Evolutionary conservation across 495 filamentous ascomycete genomes (phyloP), one percentile per base, ranked within the genome.

Genomic region (Talaromyces ruber): DNA sequence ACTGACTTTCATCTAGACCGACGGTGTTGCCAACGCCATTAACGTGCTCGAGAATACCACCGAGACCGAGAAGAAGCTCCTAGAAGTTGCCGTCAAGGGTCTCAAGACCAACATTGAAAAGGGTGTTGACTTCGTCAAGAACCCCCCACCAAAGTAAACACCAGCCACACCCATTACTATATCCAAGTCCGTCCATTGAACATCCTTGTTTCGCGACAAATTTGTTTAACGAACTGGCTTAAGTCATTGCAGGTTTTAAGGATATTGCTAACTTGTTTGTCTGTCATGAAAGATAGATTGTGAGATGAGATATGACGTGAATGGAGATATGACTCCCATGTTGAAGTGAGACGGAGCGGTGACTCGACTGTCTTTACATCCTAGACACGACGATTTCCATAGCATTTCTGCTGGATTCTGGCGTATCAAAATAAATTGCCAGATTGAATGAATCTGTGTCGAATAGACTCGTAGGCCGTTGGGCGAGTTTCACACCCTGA

Each of bases 91-190:
- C 71, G 80, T 88, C 67, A 76, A 79, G 64, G 94, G 85, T 59
- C 82, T 98, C 30, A 89, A 91, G 83, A 87, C 83, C 79, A 98
- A 97, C 77, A 96, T 98, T 70, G 76, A 84, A 67, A 97, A 97
- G 84, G 94, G 94, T 67, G 78, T 97, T 66, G 86, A 88, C 68
- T 98, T 98, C 72, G 84, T 82, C 71, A 84, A 92, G 83, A 92
- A 87, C 81, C 85, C 92, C 65, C 85, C 89, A 65, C 80, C 85
- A 83, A 87, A 86, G 84, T 88, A 81, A 85, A 81, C 70, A 18
- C 58, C 58, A 26, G 24, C 58, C 24, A 45, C 24, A 45, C 24
- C 24, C 32, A 59, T 43, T 24, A 43, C 58, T 26, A 18, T 45
- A 8, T 26, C 6, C 55, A 34, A 39, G n/a, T 43, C 34, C 22